Evolutionary conservation across 2,329 filamentous ascomycete genomes (phyloP).

Genomic region (Fusarium sp.): DNA sequence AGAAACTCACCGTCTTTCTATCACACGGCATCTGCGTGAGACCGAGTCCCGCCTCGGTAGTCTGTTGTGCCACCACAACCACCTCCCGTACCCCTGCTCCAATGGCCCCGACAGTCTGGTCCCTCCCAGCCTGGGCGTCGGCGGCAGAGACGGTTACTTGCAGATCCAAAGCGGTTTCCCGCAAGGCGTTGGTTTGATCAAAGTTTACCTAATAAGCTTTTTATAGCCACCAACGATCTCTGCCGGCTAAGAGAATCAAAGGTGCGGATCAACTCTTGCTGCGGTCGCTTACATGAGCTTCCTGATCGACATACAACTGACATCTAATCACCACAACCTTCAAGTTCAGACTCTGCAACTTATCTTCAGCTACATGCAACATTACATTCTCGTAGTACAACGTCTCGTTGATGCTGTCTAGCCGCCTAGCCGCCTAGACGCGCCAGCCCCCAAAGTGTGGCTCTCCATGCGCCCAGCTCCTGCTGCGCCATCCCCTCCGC

Average conservation of each 20-base stretch:
- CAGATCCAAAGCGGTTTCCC: neutral
- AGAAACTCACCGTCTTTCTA: neutral
- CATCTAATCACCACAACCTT: neutral
- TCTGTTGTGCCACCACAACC: conserved; percentile 10
- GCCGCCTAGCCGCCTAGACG: conserved; percentile 33
- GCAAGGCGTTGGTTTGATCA: neutral
- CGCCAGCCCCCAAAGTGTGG: conserved; percentile 15
- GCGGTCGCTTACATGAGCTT: neutral
- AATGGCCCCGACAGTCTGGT: neutral
- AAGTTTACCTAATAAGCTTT: neutral
- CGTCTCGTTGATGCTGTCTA: neutral
- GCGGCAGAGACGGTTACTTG: neutral
- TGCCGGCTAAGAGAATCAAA: conserved; percentile 9
- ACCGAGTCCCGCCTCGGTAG: conserved; percentile 14
- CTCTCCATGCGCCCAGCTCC: neutral
- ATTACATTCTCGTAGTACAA: neutral
- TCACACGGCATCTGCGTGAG: neutral
- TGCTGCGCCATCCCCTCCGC: conserved; percentile 10
- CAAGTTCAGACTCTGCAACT: conserved; percentile 9
- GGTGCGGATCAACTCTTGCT: neutral
- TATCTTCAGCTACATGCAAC: conserved; percentile 1
- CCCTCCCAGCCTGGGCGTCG: neutral
- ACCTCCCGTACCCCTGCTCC: conserved; percentile 3
- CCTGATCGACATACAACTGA: neutral
- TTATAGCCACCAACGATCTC: neutral